These are phyloP conservation scores for Rhodomyrtus tomentosa DNA, from an alignment of 345 rosid genomes.

Conservation along the genomic window DNA sequence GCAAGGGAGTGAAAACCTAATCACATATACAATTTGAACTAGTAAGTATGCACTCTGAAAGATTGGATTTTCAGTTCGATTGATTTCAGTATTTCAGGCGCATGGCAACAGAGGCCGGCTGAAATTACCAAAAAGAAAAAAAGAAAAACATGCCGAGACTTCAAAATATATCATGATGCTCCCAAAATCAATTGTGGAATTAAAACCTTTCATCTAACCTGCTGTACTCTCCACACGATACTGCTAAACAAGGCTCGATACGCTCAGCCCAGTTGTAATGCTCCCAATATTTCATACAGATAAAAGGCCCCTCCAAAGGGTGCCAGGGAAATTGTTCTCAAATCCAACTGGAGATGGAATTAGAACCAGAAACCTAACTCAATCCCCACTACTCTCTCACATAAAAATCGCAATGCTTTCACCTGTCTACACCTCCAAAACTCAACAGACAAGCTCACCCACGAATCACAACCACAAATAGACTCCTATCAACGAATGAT, in stretches of 20 bases:
- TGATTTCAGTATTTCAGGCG: fast-evolving
- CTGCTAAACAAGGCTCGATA: background rate
- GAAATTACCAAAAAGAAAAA: background rate
- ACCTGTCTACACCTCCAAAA: fast-evolving
- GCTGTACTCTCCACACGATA: background rate
- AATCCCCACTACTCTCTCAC: background rate
- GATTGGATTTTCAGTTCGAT: background rate
- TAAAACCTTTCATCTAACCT: background rate
- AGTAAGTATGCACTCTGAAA: background rate
- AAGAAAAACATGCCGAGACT: fast-evolving
- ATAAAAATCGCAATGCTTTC: background rate
- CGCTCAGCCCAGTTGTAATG: background rate
- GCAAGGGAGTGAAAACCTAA: background rate
- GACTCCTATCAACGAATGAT: background rate
- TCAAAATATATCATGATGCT: background rate
- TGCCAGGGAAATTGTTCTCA: background rate
- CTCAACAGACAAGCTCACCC: background rate
- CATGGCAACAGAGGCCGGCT: background rate
- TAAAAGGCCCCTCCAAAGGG: background rate
- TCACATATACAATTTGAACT: background rate
- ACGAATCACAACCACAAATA: background rate
- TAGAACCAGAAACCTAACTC: background rate
- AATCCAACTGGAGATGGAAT: background rate
- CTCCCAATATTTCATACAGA: background rate
- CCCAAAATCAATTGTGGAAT: background rate